phyloP scores from a whole-genome alignment of 148 eudicot species.

The Beta vulgaris region DNA sequence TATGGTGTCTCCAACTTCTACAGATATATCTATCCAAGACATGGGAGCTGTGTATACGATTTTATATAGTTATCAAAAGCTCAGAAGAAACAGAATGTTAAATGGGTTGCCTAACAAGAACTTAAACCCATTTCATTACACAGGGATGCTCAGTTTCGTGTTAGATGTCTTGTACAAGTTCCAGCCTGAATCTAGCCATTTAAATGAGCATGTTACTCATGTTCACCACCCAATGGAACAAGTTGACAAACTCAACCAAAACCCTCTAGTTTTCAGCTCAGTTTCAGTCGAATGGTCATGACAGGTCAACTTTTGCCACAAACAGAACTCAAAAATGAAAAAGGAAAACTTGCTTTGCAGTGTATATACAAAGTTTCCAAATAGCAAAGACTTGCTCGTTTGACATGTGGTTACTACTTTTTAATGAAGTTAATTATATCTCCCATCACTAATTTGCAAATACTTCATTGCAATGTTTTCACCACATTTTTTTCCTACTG shows the following conservation, averaged over 20 bases:
- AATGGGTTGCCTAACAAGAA: too few species aligned
- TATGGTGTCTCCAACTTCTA: too few species aligned
- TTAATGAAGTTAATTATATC: not conserved
- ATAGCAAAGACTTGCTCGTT: not conserved
- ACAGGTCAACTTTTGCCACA: not conserved
- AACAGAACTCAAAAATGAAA: too few species aligned
- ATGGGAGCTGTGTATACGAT: too few species aligned
- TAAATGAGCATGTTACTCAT: not conserved
- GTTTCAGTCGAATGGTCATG: not conserved
- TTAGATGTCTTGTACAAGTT: too few species aligned
- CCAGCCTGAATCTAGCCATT: not conserved
- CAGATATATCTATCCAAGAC: too few species aligned
- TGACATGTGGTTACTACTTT: not conserved
- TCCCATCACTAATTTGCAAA: not conserved
- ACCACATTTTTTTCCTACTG: not conserved
- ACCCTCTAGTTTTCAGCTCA: not conserved
- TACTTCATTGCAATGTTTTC: not conserved
- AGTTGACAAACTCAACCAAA: too few species aligned
- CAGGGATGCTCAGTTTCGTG: too few species aligned
- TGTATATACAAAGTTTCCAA: not conserved
- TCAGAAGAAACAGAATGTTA: too few species aligned
- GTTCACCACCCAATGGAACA: not conserved
- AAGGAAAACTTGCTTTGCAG: not conserved
- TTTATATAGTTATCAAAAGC: too few species aligned
- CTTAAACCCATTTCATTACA: too few species aligned